phyloP scores from a whole-genome alignment of 2,329 filamentous ascomycete species.

The Pseudopyrenochaeta lycopersici region DNA sequence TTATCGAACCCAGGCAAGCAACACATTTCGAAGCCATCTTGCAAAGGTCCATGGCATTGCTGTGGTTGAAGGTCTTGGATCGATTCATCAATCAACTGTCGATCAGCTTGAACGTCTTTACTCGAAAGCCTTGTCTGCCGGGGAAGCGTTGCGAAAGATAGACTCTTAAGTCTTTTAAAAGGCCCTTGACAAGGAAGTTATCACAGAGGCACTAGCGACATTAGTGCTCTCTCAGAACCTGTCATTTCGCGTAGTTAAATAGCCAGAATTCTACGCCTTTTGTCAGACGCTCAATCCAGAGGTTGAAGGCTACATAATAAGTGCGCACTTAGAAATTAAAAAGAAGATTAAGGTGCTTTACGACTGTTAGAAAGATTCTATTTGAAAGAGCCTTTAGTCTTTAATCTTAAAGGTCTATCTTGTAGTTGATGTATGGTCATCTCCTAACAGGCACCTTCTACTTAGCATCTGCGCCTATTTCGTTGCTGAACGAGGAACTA shows the following conservation, averaged over 20 bases:
- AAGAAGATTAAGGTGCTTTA: conserved; percentile 5
- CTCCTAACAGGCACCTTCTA: conserved; percentile 1
- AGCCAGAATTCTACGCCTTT: conserved; percentile 2
- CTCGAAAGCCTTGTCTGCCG: not conserved
- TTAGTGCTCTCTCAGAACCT: conserved; percentile 1
- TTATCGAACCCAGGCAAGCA: conserved; percentile 3
- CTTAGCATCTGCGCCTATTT: no score
- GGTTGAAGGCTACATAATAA: conserved; percentile 4
- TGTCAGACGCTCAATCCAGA: not conserved
- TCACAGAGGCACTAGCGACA: conserved; percentile 1
- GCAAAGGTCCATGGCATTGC: no score
- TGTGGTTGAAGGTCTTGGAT: no score
- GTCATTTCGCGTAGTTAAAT: conserved; percentile 1
- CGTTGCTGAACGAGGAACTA: no score
- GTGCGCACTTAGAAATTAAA: conserved; percentile 1
- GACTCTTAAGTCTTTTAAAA: conserved; percentile 5
- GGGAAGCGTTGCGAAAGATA: conserved; percentile 1
- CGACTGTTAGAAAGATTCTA: conserved; percentile 2
- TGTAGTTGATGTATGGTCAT: conserved; percentile 2
- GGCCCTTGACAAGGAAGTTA: conserved; percentile 4
- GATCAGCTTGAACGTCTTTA: not conserved
- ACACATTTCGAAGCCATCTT: not conserved
- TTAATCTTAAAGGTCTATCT: conserved; percentile 5
- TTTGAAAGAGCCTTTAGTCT: conserved; percentile 3
- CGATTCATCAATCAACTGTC: no score